These are phyloP conservation scores for Rhizophagus prolifer DNA, from an alignment of 192 early-diverging fungal species.

Conservation along the genomic window DNA sequence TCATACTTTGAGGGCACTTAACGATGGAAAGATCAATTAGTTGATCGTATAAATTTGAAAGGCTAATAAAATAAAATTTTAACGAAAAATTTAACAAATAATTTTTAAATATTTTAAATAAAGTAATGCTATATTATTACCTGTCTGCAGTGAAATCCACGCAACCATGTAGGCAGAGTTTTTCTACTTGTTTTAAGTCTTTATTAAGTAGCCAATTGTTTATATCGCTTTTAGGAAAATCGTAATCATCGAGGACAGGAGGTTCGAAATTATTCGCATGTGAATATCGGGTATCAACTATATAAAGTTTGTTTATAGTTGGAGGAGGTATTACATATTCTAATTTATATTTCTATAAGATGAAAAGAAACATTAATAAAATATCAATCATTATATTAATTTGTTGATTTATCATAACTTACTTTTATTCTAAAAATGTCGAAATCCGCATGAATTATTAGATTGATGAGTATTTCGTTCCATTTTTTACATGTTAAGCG, in stretches of 20 bases:
- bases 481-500: neutral
- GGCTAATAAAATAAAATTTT: neutral
- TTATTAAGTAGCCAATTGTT: neutral
- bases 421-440: neutral
- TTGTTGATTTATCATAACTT: too few species aligned
- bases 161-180: neutral
- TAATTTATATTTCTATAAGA: too few species aligned
- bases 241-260: neutral
- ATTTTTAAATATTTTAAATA: too few species aligned
- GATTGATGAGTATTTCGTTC: neutral
- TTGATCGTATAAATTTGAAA: neutral
- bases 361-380: neutral
- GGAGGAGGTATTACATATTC: too few species aligned
- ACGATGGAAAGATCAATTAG: neutral
- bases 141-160: neutral
- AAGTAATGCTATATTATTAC: conserved; percentile 2
- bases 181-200: neutral
- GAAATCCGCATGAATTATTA: neutral
- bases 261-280: too few species aligned
- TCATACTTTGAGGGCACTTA: neutral
- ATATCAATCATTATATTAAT: neutral
- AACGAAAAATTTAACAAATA: neutral
- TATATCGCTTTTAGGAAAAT: neutral
- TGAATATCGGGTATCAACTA: too few species aligned
- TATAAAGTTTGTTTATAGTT: too few species aligned